Evolutionary conservation across 2,329 filamentous ascomycete genomes (phyloP).

Genomic region (Fusarium sp.): DNA sequence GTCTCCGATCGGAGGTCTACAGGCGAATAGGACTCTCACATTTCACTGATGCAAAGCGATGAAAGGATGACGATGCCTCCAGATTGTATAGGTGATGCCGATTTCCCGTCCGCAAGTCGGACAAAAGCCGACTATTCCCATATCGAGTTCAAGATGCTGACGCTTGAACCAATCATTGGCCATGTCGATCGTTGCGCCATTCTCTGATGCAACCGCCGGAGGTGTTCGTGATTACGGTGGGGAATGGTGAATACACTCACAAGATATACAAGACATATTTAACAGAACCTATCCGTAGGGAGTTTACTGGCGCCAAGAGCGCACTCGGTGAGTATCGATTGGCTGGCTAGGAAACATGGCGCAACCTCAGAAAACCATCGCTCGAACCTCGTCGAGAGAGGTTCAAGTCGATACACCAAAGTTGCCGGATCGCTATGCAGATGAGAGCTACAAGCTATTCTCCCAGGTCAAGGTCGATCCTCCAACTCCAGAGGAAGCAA

Average conservation of each 20-base stretch:
- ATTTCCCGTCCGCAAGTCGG: background rate
- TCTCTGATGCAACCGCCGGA: background rate
- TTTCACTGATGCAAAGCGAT: background rate
- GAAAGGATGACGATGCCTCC: background rate
- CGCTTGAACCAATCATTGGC: background rate
- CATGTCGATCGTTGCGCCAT: background rate
- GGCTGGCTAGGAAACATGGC: background rate
- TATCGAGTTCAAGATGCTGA: background rate
- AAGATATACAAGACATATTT: background rate
- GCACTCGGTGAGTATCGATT: background rate
- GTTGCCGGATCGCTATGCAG: background rate
- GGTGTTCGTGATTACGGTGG: background rate
- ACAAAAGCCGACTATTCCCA: background rate
- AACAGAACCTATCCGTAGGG: background rate
- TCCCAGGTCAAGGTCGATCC: background rate
- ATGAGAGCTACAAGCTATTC: conserved; percentile 2
- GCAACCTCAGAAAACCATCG: background rate
- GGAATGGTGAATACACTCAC: background rate
- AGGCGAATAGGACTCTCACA: background rate
- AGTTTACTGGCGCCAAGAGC: background rate
- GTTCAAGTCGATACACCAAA: background rate
- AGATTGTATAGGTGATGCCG: background rate
- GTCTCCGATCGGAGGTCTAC: background rate
- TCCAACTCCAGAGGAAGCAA: background rate
- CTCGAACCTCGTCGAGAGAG: background rate